Evolutionary conservation across 306 rosid genomes (phyloP).

Genomic region (Prunus persica): DNA sequence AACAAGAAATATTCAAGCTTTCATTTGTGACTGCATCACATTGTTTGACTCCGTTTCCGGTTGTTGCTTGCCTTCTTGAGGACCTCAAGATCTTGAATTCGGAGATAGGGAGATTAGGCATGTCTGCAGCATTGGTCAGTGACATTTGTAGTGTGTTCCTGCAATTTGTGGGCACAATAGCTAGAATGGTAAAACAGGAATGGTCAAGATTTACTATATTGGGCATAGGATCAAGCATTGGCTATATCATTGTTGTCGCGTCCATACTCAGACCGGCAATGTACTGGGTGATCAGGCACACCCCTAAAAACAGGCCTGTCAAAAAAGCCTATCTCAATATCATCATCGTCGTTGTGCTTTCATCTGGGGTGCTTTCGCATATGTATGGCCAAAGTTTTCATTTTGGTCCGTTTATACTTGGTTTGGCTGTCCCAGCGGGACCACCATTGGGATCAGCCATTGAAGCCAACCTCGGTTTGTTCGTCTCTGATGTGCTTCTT

Average conservation of each 20-base stretch:
- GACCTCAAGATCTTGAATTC: not conserved
- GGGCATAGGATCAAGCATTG: not conserved
- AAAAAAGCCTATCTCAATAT: conserved; percentile 20
- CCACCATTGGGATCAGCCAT: conserved; percentile 61
- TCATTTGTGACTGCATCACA: not conserved
- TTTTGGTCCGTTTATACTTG: conserved; percentile 55
- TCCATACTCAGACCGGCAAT: conserved; percentile 33
- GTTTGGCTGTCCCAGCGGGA: conserved; percentile 62
- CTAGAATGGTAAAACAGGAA: not conserved
- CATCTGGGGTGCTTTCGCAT: conserved; percentile 17
- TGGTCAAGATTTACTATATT: accelerated
- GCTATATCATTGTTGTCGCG: not conserved
- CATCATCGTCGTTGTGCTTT: conserved; percentile 30
- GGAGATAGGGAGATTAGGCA: conserved; percentile 19
- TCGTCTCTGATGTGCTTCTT: conserved; percentile 35
- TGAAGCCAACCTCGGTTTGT: conserved; percentile 37
- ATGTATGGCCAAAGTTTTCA: conserved; percentile 19
- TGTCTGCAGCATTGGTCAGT: conserved; percentile 45
- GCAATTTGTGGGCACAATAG: not conserved
- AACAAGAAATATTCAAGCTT: not conserved
- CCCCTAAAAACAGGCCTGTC: conserved; percentile 56
- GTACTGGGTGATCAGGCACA: conserved; percentile 44
- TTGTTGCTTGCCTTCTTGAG: not conserved
- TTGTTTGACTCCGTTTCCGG: not conserved
- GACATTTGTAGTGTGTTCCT: conserved; percentile 15